Percentiles rank a stretch among this genome's conserved stretches.
Evolutionary conservation across 31 red algal species (phyloP).

Genomic region (Endocladia muricata): DNA sequence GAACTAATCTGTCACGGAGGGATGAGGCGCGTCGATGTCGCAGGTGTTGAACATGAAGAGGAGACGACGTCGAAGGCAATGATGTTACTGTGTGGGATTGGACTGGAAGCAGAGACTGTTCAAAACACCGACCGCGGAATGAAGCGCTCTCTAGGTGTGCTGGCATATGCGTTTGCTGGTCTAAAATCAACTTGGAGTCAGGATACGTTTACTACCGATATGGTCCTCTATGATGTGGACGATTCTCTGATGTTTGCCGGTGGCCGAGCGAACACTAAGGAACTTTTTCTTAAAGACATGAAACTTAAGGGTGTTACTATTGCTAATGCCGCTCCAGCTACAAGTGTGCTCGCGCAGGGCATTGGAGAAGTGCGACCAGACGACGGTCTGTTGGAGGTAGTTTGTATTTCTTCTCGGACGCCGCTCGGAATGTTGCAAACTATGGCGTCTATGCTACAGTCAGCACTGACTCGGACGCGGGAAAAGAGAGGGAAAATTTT

Average conservation of each 20-base stretch:
- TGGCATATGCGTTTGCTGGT: constrained; percentile 40
- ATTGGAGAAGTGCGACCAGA: constrained; percentile 50
- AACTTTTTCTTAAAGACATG: constrained; percentile 14
- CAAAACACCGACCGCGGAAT: constrained; percentile 20
- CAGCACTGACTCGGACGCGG: constrained; percentile 34
- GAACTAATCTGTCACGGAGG: constrained; percentile 20
- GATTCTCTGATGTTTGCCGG: constrained; percentile 18
- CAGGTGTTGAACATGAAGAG: neutral
- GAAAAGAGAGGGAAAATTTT: constrained; percentile 21
- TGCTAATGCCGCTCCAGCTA: constrained; percentile 61
- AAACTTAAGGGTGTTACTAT: constrained; percentile 51
- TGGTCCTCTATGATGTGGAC: constrained; percentile 29
- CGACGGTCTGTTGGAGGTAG: constrained; percentile 59
- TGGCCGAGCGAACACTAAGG: constrained; percentile 5
- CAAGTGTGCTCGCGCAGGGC: constrained; percentile 65
- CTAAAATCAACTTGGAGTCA: constrained; percentile 36
- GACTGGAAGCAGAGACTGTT: constrained; percentile 54
- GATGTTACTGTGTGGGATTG: constrained; percentile 60
- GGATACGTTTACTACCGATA: constrained; percentile 3
- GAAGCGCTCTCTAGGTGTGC: constrained; percentile 28
- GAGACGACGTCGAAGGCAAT: neutral
- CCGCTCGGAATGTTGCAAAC: constrained; percentile 23
- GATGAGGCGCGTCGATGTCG: constrained; percentile 45
- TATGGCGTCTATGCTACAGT: constrained; percentile 33
- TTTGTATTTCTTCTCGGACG: constrained; percentile 21